A percentile compares a stretch with the other conserved stretches of the same genome.
These are phyloP conservation scores for Aureobasidium subglaciale DNA, from an alignment of 2,329 filamentous ascomycete species.

Conservation along the genomic window DNA sequence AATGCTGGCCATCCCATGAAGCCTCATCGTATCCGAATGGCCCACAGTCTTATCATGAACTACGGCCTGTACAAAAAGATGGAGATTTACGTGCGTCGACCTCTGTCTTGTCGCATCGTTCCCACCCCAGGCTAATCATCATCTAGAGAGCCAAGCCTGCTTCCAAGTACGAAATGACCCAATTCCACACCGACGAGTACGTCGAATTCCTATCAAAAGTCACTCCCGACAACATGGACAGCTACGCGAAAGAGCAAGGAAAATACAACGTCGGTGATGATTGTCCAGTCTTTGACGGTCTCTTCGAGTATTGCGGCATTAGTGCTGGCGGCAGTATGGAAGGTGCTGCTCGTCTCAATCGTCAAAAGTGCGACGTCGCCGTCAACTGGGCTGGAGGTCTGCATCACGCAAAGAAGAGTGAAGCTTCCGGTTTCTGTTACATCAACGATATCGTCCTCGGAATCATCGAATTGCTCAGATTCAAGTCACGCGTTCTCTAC, in stretches of 20 bases:
- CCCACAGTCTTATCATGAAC: slow-evolving; percentile 60
- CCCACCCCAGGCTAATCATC: neutral
- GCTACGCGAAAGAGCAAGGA: slow-evolving; percentile 83
- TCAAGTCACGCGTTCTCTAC: slow-evolving; percentile 58
- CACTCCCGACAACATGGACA: slow-evolving; percentile 97
- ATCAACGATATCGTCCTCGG: slow-evolving; percentile 57
- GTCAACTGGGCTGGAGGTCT: slow-evolving; percentile 46
- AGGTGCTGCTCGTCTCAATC: slow-evolving; percentile 59
- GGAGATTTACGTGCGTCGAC: slow-evolving; percentile 56
- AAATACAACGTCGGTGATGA: slow-evolving; percentile 60
- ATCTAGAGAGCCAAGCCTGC: slow-evolving; percentile 33
- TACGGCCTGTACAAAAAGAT: slow-evolving; percentile 67
- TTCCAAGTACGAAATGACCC: slow-evolving; percentile 64
- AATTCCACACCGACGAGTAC: slow-evolving; percentile 67
- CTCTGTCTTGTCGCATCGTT: neutral
- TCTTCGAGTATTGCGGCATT: slow-evolving; percentile 65
- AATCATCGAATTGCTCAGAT: slow-evolving; percentile 57
- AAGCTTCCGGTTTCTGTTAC: slow-evolving; percentile 43
- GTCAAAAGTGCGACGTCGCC: slow-evolving; percentile 61
- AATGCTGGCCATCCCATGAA: slow-evolving; percentile 67
- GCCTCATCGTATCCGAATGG: slow-evolving; percentile 61
- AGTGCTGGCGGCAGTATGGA: slow-evolving; percentile 65
- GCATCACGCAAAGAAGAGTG: slow-evolving; percentile 44
- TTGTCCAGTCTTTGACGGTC: slow-evolving; percentile 60
- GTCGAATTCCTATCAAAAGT: slow-evolving; percentile 74